phyloP scores from a whole-genome alignment of 1,139 yeast genomes.

The Lodderomyces metapsilosis region DNA sequence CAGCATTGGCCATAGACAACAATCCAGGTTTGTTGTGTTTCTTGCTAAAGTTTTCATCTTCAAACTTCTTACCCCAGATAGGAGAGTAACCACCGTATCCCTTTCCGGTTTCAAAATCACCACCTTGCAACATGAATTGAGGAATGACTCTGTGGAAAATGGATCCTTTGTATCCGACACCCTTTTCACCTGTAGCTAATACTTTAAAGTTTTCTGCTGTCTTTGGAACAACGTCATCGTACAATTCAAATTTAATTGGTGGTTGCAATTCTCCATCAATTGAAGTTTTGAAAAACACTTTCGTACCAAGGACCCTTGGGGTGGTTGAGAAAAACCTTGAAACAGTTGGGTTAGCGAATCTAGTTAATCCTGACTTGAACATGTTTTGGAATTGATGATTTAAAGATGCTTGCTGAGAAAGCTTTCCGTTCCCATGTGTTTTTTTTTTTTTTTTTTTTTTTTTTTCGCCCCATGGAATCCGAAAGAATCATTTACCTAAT shows the following conservation, averaged over 20 bases:
- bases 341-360: slow-evolving; percentile 14
- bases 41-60: slow-evolving; percentile 37
- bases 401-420: background rate
- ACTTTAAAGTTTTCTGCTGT: slow-evolving; percentile 97
- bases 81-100: slow-evolving; percentile 41
- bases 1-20: slow-evolving; percentile 45
- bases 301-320: slow-evolving; percentile 31
- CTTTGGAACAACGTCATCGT: slow-evolving; percentile 91
- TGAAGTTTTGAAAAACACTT: slow-evolving; percentile 37
- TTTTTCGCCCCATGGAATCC: background rate
- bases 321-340: slow-evolving; percentile 31
- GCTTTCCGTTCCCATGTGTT: background rate
- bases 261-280: slow-evolving; percentile 32
- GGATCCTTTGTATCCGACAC: slow-evolving; percentile 70
- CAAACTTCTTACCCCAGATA: slow-evolving; percentile 37
- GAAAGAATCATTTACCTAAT: too few species aligned
- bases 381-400: background rate
- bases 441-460: background rate
- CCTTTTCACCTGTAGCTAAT: slow-evolving; percentile 91
- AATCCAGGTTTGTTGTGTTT: slow-evolving; percentile 38
- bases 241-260: slow-evolving; percentile 52
- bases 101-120: slow-evolving; percentile 41
- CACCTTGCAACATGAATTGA: slow-evolving; percentile 45
- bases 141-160: slow-evolving; percentile 48
- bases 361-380: slow-evolving; percentile 4